Conservation (phyloP, 2,329 filamentous ascomycete genomes). For the Colletotrichum sojae region DNA sequence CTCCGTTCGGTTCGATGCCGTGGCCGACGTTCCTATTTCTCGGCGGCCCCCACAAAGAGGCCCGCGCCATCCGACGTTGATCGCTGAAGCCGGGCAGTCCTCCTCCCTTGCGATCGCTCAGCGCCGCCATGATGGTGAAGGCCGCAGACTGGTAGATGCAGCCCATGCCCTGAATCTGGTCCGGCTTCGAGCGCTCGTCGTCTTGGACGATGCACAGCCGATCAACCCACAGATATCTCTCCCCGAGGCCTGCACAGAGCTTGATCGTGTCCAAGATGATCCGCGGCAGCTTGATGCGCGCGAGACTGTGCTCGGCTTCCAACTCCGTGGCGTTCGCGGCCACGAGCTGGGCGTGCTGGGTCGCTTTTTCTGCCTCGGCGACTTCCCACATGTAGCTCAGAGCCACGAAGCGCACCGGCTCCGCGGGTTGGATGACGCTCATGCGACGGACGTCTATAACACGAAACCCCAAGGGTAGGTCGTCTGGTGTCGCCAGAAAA, state of each 20-base stretch:
- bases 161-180: constrained; percentile 59
- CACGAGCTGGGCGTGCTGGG: constrained; percentile 13
- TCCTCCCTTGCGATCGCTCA: constrained; percentile 50
- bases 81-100: constrained; percentile 18
- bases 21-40: constrained; percentile 10
- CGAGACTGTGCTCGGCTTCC: constrained; percentile 38
- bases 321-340: constrained; percentile 47
- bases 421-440: constrained; percentile 52
- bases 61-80: neutral
- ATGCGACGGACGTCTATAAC: constrained; percentile 57
- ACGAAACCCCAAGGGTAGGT: constrained; percentile 5
- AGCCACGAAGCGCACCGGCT: constrained; percentile 56
- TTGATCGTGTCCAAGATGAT: constrained; percentile 60
- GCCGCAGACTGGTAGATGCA: constrained; percentile 59
- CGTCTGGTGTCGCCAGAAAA: neutral
- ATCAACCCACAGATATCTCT: constrained; percentile 62
- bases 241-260: constrained; percentile 57
- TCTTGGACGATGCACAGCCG: constrained; percentile 61
- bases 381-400: constrained; percentile 59
- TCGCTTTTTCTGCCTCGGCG: neutral
- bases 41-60: constrained; percentile 25
- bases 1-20: constrained; percentile 18
- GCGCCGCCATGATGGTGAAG: constrained; percentile 58
- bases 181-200: constrained; percentile 53
- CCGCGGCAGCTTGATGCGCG: constrained; percentile 48